Evolutionary conservation across 1,284 basidiomycete genomes (phyloP).

Genomic region (Cryptococcus deneoformans): DNA sequence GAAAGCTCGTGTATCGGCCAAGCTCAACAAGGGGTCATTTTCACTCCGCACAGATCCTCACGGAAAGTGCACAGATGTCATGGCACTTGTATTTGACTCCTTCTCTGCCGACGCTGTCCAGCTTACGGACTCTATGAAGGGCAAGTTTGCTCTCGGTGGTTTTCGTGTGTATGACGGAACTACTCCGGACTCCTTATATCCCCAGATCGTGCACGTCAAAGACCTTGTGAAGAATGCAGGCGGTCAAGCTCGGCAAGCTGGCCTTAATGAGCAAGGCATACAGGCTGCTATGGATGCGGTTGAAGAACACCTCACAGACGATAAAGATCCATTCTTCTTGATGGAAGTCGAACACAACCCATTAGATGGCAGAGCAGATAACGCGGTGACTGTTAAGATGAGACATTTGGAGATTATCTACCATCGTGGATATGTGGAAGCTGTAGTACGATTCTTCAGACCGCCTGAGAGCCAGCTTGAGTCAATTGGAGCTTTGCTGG

Average conservation of each 20-base stretch:
- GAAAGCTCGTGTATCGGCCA: constrained; percentile 71
- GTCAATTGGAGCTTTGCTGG: constrained; percentile 87
- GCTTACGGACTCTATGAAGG: constrained; percentile 80
- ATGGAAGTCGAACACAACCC: constrained; percentile 93
- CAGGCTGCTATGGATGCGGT: constrained; percentile 39
- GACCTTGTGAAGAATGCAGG: constrained; percentile 32
- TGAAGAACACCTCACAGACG: constrained; percentile 35
- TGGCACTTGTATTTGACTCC: constrained; percentile 84
- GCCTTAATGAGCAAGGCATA: constrained; percentile 28
- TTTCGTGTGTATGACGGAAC: constrained; percentile 93
- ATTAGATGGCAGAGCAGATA: constrained; percentile 89
- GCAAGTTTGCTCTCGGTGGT: constrained; percentile 78
- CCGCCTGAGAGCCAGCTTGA: constrained; percentile 94
- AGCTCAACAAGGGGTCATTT: constrained; percentile 83
- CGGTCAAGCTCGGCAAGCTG: constrained; percentile 22
- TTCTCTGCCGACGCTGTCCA: constrained; percentile 85
- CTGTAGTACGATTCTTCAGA: constrained; percentile 87
- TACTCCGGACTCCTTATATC: constrained; percentile 74
- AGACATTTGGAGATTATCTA: constrained; percentile 98
- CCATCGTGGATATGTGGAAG: constrained; percentile 90
- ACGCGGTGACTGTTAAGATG: constrained; percentile 84
- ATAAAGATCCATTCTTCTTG: constrained; percentile 79
- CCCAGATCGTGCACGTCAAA: constrained; percentile 93
- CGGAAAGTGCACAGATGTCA: constrained; percentile 64
- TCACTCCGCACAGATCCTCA: constrained; percentile 69